Conservation (phyloP, 176 grass and related monocot species). For the Eragrostis nindensis region DNA sequence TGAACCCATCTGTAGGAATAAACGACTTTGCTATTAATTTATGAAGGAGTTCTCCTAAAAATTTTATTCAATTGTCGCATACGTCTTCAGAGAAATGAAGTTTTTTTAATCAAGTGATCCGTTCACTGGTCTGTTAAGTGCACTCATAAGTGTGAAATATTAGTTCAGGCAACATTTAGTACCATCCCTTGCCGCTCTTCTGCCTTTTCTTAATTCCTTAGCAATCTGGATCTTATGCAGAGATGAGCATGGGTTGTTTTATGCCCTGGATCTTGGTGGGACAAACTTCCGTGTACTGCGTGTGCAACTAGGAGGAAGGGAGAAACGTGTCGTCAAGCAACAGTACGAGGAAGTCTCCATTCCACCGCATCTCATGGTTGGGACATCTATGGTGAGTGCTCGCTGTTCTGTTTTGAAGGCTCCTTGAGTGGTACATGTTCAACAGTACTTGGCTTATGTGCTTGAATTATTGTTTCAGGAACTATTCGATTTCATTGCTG, state of each 20-base stretch:
- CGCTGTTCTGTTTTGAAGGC: background rate
- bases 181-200: background rate
- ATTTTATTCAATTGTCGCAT: background rate
- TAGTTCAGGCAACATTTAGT: background rate
- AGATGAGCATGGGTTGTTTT: constrained; percentile 69
- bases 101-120: background rate
- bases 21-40: constrained; percentile 9
- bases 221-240: constrained; percentile 32
- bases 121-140: background rate
- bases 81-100: background rate
- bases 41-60: background rate
- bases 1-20: constrained; percentile 4
- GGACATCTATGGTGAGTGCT: constrained; percentile 56
- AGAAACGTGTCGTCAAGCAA: constrained; percentile 60
- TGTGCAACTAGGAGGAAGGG: constrained; percentile 80
- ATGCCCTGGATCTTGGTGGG: constrained; percentile 86
- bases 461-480: constrained; percentile 45
- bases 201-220: background rate
- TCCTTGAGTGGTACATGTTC: background rate
- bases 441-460: constrained; percentile 16
- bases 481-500: constrained; percentile 85
- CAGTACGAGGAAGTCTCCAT: constrained; percentile 69
- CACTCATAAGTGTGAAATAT: background rate
- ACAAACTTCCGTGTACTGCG: constrained; percentile 88
- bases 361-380: constrained; percentile 73